Conservation (phyloP, 192 early-diverging fungal genomes). For the Rhizophagus clarus region DNA sequence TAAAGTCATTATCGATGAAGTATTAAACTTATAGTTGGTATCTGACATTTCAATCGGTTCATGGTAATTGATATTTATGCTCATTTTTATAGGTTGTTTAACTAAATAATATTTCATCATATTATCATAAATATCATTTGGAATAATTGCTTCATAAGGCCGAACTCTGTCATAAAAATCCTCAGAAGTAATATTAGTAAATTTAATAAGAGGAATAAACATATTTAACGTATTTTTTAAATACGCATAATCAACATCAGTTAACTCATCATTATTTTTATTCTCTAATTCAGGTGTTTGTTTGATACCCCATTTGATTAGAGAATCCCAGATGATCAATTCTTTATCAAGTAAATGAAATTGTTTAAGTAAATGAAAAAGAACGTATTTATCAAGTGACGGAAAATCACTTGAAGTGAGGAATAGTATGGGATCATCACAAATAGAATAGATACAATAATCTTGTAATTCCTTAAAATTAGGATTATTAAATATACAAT, state of each 20-base stretch:
- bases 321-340: conserved; percentile 18
- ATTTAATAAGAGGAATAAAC: conserved; percentile 2
- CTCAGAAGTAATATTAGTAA: neutral
- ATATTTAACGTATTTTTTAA: neutral
- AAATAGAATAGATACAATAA: neutral
- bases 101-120: neutral
- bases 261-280: neutral
- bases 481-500: neutral
- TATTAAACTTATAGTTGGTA: too few species aligned
- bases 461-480: neutral
- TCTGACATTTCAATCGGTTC: too few species aligned
- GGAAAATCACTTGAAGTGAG: conserved; percentile 6
- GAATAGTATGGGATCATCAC: neutral
- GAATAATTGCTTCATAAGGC: conserved; percentile 3
- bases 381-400: neutral
- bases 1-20: too few species aligned
- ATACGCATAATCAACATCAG: neutral
- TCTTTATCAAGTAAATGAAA: neutral
- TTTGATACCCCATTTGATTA: conserved; percentile 17
- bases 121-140: neutral
- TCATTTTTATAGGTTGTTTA: too few species aligned
- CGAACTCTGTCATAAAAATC: conserved; percentile 11
- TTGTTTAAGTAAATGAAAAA: neutral
- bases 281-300: neutral
- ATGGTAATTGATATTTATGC: too few species aligned